Evolutionary conservation across 768 basidiomycete genomes (phyloP), one percentile per base, ranked within the genome.

Genomic region (Gymnopilus dilepis): DNA sequence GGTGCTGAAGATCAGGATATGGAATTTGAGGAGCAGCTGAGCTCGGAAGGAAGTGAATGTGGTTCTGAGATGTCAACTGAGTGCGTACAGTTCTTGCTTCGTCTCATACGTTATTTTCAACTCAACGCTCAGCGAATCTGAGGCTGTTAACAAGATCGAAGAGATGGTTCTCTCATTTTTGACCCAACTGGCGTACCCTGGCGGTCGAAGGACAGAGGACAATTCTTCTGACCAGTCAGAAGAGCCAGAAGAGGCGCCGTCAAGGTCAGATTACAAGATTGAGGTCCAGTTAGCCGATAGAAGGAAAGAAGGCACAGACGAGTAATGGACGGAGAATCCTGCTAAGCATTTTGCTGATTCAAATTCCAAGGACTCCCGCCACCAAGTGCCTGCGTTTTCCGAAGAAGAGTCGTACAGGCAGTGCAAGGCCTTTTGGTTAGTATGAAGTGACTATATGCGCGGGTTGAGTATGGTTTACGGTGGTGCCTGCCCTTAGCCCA

Each of bases 401-500:
- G 2, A 74, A 67, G 33, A 78, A 75, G 67, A 72, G 67, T 30
- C 43, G 68, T 19, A 62, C 64, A 31, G 80, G 80, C 28, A 82
- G 81, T 51, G 72, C 76, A 24, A 74, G 72, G 54, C 67, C 77
- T 6, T 69, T 83, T 40, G 81, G 82, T 79, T 8, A 43, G 40
- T 37, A 6, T 38, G 78, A 1, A 38, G 45, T 28, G 8, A 31
- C 30, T 68, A 62, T 65, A 64, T 65, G 62, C 64, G 57, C 26
- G n/a, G 45, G n/a, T n/a, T n/a, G n/a, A n/a, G n/a, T n/a, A n/a
- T n/a, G 45, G 9, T 45, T 53, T 21, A 26, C 65, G 48, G 48
- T 42, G 59, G 9, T 33, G 6, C n/a, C 22, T 41, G 52, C 57
- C 54, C 24, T 40, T 24, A 94, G 92, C 92, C 2, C 89, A 88